Evolutionary conservation across 495 filamentous ascomycete species (phyloP).

Genomic region (Lophiostoma macrostomum): DNA sequence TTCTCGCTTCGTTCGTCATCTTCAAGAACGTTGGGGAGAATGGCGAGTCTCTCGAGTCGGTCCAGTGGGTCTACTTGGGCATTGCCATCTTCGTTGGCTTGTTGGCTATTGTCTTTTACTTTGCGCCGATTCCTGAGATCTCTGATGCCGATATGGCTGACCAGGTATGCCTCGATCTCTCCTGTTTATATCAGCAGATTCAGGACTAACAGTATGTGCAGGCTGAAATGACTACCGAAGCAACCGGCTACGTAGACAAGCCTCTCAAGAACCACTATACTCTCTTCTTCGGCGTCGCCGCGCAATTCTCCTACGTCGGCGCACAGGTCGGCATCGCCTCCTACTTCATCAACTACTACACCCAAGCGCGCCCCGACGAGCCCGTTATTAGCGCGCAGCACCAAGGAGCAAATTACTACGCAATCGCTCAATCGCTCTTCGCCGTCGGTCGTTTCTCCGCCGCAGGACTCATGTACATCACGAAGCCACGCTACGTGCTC

Average conservation of each 20-base stretch:
- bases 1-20: conserved; percentile 66
- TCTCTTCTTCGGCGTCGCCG: conserved; percentile 62
- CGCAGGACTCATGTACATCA: conserved; percentile 46
- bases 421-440: conserved; percentile 65
- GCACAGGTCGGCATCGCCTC: conserved; percentile 56
- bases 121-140: conserved; percentile 65
- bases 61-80: conserved; percentile 74
- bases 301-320: conserved; percentile 69
- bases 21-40: conserved; percentile 55
- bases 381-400: conserved; percentile 16
- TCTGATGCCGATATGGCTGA: conserved; percentile 66
- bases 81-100: conserved; percentile 67
- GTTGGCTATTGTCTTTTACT: conserved; percentile 62
- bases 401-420: conserved; percentile 51
- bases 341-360: conserved; percentile 53
- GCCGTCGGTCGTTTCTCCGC: conserved; percentile 64
- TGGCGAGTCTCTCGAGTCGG: conserved; percentile 51
- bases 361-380: conserved; percentile 31
- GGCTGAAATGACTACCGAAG: conserved; percentile 43
- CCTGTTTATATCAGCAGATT: too few relatives aligned
- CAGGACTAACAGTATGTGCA: too few relatives aligned
- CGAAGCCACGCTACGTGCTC: conserved; percentile 38
- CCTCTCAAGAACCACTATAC: conserved; percentile 53
- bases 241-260: conserved; percentile 46
- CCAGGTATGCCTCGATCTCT: too few relatives aligned